Evolutionary conservation across 1,284 basidiomycete genomes (phyloP).

Genomic region (Microbotryum lychnidis-dioicae): DNA sequence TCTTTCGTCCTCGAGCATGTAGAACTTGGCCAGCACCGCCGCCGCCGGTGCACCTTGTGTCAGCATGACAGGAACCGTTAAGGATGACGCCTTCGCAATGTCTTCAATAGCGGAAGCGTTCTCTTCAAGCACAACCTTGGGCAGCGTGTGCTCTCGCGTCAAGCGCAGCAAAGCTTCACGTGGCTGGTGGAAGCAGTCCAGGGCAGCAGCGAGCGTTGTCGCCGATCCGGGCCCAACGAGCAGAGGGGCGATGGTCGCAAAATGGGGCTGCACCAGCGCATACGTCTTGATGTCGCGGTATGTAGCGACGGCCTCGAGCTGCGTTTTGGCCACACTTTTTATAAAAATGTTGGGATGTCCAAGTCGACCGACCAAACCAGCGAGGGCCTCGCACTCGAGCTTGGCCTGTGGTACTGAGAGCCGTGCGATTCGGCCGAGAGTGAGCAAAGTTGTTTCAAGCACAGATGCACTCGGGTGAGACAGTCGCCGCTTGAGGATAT

Average conservation of each 20-base stretch:
- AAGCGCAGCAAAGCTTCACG: conserved; percentile 53
- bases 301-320: conserved; percentile 17
- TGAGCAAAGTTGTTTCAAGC: conserved; percentile 7
- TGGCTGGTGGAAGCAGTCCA: conserved; percentile 29
- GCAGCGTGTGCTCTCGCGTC: conserved; percentile 60
- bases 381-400: conserved; percentile 22
- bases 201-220: conserved; percentile 7
- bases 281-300: conserved; percentile 23
- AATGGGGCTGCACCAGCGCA: conserved; percentile 28
- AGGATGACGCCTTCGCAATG: conserved; percentile 47
- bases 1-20: conserved; percentile 52
- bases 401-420: conserved; percentile 15
- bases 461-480: neutral
- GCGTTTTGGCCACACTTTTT: conserved; percentile 16
- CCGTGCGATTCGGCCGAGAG: conserved; percentile 15
- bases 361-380: conserved; percentile 8
- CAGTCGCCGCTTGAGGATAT: conserved; percentile 5
- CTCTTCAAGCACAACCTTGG: conserved; percentile 57
- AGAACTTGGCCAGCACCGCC: conserved; percentile 62
- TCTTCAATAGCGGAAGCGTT: conserved; percentile 47
- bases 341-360: conserved; percentile 23
- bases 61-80: conserved; percentile 53
- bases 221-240: conserved; percentile 9
- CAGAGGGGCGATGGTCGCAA: conserved; percentile 20
- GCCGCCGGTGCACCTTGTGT: conserved; percentile 47